A percentile compares a stretch with the other conserved stretches of the same genome.
These are phyloP conservation scores for Epichloe scottii DNA, from an alignment of 2,329 filamentous ascomycete species.

Conservation along the genomic window DNA sequence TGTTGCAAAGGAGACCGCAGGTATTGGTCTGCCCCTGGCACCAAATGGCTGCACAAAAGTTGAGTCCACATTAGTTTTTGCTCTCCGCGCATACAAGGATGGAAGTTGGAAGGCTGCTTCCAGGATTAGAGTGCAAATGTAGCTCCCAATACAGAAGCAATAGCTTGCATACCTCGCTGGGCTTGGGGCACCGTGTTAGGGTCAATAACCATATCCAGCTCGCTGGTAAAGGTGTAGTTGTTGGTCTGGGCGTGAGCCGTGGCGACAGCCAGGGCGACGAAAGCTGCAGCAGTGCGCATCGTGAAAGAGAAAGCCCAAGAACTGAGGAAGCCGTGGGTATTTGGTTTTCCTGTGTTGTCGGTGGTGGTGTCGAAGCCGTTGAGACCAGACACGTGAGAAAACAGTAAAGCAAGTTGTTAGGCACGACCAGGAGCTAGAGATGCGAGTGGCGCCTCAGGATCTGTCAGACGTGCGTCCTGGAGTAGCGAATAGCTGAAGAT, in stretches of 20 bases:
- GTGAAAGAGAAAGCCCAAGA: constrained; percentile 6
- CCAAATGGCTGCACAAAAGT: constrained; percentile 31
- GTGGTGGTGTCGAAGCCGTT: not conserved
- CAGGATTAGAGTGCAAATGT: not conserved
- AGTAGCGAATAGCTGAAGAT: constrained; percentile 4
- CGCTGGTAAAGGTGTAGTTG: constrained; percentile 27
- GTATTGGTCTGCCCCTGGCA: constrained; percentile 38
- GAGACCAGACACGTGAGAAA: constrained; percentile 1
- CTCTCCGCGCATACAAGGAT: not conserved
- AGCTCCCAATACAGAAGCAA: not conserved
- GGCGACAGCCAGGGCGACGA: constrained; percentile 32
- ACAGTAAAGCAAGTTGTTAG: constrained; percentile 1
- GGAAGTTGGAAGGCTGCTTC: too few species aligned
- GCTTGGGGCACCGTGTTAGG: constrained; percentile 20
- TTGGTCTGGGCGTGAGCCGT: constrained; percentile 25
- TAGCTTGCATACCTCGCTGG: constrained; percentile 25
- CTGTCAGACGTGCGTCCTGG: constrained; percentile 2
- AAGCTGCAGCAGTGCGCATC: constrained; percentile 29
- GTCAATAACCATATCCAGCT: constrained; percentile 30
- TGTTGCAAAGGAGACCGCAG: constrained; percentile 35
- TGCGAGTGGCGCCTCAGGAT: constrained; percentile 5
- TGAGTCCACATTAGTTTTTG: constrained; percentile 1
- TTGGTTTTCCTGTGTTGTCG: not conserved
- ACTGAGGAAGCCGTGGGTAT: not conserved
- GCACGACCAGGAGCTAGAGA: constrained; percentile 3